Evolutionary conservation across 805 yeast species (phyloP).

Genomic region (Kregervanrija fluxuum): DNA sequence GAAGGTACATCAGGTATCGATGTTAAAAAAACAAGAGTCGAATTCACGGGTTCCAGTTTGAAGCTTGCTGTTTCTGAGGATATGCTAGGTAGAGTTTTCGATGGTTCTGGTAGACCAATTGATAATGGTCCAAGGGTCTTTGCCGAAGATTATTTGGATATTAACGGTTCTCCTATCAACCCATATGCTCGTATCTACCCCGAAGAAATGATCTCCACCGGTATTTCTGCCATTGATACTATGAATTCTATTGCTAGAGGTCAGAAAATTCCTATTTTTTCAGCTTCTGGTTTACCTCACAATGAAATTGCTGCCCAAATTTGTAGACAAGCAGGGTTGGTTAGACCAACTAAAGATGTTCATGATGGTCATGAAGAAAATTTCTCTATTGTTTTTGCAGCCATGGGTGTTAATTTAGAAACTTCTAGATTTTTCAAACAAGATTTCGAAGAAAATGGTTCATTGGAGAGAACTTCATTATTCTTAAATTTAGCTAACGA

Average conservation of each 20-base stretch:
- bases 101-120: constrained; percentile 97
- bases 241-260: constrained; percentile 99
- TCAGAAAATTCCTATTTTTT: constrained; percentile 97
- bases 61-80: constrained; percentile 95
- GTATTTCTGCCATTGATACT: constrained; percentile 96
- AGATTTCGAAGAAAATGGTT: constrained; percentile 98
- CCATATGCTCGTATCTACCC: constrained; percentile 98
- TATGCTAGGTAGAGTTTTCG: constrained; percentile 94
- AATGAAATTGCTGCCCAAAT: constrained; percentile 99
- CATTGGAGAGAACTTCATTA: constrained; percentile 93
- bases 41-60: constrained; percentile 92
- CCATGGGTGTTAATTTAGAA: constrained; percentile 99
- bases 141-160: constrained; percentile 97
- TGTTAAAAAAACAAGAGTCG: constrained; percentile 95
- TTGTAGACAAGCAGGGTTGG: constrained; percentile 99
- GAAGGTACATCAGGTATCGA: constrained; percentile 99
- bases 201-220: constrained; percentile 99
- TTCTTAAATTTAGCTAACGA: constrained; percentile 97
- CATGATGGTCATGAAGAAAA: constrained; percentile 99
- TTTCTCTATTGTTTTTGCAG: constrained; percentile 98
- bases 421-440: constrained; percentile 98
- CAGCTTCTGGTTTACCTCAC: constrained; percentile 99
- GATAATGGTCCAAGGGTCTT: constrained; percentile 97
- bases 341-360: constrained; percentile 98
- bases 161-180: constrained; percentile 97